Evolutionary conservation across 2,329 filamentous ascomycete species (phyloP).

Genomic region (Aspergillus flavus): DNA sequence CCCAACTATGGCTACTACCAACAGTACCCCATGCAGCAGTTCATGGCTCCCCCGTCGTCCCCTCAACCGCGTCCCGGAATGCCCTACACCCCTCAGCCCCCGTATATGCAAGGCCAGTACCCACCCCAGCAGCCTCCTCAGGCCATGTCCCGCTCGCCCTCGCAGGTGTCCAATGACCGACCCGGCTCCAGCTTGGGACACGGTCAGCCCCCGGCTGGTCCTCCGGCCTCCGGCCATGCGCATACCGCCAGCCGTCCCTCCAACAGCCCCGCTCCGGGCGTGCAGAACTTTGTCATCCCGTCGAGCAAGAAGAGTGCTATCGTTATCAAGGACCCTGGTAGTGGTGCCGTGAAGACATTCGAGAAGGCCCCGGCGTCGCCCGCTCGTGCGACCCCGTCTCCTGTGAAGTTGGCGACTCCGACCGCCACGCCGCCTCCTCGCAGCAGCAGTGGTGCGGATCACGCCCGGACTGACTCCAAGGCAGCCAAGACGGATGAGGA

Average conservation of each 20-base stretch:
- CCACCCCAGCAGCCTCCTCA: conserved; percentile 54
- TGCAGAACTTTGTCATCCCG: conserved; percentile 66
- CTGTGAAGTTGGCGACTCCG: conserved; percentile 66
- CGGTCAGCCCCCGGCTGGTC: conserved; percentile 52
- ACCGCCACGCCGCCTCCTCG: conserved; percentile 82
- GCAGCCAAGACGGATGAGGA: conserved; percentile 75
- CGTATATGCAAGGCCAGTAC: conserved; percentile 57
- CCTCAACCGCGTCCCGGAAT: conserved; percentile 52
- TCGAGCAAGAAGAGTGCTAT: conserved; percentile 71
- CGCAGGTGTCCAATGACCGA: conserved; percentile 73
- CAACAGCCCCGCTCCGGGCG: conserved; percentile 61
- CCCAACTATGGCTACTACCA: conserved; percentile 47
- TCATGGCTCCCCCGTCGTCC: conserved; percentile 46
- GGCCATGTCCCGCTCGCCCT: conserved; percentile 79
- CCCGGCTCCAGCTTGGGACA: conserved; percentile 64
- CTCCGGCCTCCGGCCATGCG: conserved; percentile 51
- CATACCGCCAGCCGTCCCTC: conserved; percentile 59
- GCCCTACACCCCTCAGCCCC: conserved; percentile 51
- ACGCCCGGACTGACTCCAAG: conserved; percentile 71
- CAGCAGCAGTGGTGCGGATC: conserved; percentile 66
- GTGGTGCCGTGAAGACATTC: conserved; percentile 74
- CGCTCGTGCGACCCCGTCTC: conserved; percentile 57
- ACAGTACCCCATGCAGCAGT: conserved; percentile 43
- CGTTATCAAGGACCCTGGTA: conserved; percentile 79
- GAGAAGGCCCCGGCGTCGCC: conserved; percentile 67